Evolutionary conservation across 179 eudicot genomes (phyloP).

Genomic region (Heliamphora pulchella): DNA sequence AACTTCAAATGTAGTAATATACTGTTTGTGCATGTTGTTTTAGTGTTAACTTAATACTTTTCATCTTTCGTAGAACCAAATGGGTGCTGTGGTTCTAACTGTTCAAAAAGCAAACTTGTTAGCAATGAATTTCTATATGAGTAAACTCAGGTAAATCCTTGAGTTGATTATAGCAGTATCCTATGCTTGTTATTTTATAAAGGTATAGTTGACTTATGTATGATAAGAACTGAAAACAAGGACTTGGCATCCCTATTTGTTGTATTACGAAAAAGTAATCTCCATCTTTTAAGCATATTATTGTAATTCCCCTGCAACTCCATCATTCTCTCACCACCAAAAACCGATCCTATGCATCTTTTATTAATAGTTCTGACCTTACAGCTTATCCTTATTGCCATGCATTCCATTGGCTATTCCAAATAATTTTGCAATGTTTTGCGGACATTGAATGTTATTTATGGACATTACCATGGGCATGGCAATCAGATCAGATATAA

Average conservation of each 20-base stretch:
- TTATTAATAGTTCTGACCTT: not conserved
- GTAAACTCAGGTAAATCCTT: slow-evolving; percentile 47
- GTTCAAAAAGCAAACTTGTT: slow-evolving; percentile 65
- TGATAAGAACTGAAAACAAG: not conserved
- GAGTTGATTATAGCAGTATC: not conserved
- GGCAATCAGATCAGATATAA: slow-evolving; percentile 5
- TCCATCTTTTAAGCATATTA: too few relatives aligned
- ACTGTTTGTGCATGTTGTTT: not conserved
- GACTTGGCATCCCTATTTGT: not conserved
- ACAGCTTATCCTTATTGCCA: not conserved
- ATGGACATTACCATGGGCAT: not conserved
- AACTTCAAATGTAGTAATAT: not conserved
- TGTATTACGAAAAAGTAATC: not conserved
- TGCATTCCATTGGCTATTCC: not conserved
- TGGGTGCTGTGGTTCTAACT: slow-evolving; percentile 85
- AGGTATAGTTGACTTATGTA: not conserved
- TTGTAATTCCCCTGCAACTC: slow-evolving; percentile 24
- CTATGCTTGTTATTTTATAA: not conserved
- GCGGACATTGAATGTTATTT: not conserved
- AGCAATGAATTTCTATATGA: slow-evolving; percentile 62
- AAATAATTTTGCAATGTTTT: not conserved
- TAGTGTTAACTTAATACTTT: not conserved
- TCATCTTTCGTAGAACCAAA: slow-evolving; percentile 46
- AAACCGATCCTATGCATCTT: not conserved
- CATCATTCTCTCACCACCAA: not conserved